phyloP scores from a whole-genome alignment of 768 basidiomycete species.

The Goffeauzyma gilvescens region DNA sequence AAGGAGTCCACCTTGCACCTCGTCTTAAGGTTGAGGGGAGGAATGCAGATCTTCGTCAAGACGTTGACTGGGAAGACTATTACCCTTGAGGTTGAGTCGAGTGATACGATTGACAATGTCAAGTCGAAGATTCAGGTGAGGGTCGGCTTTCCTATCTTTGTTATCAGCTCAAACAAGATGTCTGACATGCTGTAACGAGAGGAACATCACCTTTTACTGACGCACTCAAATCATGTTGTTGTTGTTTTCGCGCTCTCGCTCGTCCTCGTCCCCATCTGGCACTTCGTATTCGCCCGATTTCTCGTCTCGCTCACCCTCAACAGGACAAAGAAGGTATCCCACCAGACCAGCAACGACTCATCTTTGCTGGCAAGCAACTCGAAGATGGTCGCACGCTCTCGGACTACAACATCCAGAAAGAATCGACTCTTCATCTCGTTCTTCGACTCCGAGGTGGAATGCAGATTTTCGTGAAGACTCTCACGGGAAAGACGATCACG shows the following conservation, averaged over 20 bases:
- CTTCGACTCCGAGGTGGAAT: conserved; percentile 28
- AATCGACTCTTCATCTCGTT: conserved; percentile 47
- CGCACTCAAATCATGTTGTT: no score
- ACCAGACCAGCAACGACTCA: conserved; percentile 75
- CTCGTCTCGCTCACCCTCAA: conserved; percentile 15
- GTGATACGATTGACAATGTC: conserved; percentile 82
- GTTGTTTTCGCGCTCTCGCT: no score
- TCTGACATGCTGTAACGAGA: no score
- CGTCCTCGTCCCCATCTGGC: conserved; percentile 8
- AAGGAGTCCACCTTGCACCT: conserved; percentile 86
- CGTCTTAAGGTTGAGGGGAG: conserved; percentile 45
- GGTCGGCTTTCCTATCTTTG: no score
- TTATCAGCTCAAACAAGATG: no score
- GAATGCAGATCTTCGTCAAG: conserved; percentile 30
- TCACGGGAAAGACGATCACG: conserved; percentile 82
- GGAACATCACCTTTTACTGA: no score
- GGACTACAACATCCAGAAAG: conserved; percentile 46
- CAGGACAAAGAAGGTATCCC: conserved; percentile 81
- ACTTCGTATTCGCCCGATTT: background rate
- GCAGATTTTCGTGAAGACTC: conserved; percentile 29
- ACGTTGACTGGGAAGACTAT: conserved; percentile 71
- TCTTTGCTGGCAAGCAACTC: conserved; percentile 81
- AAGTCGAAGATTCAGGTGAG: conserved; percentile 89
- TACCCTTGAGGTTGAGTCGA: conserved; percentile 72
- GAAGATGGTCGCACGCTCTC: conserved; percentile 79